Evolutionary conservation across 2,329 filamentous ascomycete species (phyloP), one percentile per base, ranked within the genome.

Genomic region (Drechslerella dactyloides): DNA sequence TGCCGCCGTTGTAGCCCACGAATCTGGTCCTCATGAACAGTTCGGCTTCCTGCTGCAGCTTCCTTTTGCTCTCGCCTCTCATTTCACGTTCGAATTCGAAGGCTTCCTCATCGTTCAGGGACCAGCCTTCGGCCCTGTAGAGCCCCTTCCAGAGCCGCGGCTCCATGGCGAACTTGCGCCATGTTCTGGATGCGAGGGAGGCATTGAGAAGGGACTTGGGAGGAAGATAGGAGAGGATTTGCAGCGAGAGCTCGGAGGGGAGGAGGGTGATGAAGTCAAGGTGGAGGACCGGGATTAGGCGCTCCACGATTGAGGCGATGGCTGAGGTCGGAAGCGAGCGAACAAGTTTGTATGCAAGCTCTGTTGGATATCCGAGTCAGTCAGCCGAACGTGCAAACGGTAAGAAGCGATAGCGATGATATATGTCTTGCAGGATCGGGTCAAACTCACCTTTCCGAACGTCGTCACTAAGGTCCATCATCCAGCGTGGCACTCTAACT

Each of bases 211-310:
- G 83, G 0, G 92, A 94, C 27, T 87, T 79, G 0, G 92, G 89
- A 61, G 93, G 90, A 55, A 99, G 87, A 77, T 92, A 94, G 15
- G 89, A 88, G 48, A 99, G 88, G 50, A 97, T 89, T 77, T 96
- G 89, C 50, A 94, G 87, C 72, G 91, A 96, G 76, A 99, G 90
- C 79, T 99, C 94, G 24, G 90, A 87, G 0, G 94, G 94, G 0
- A 99, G 85, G 76, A 91, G 87, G 74, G 86, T 83, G 46, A 96
- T 87, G 61, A 96, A 96, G 80, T 99, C 91, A 81, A 97, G 93
- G 80, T 97, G 93, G 1, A 97, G 87, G 58, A 93, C 85, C 2
- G 92, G 90, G 73, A 88, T 90, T 17, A 96, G 82, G 74, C 89
- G 86, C 61, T 93, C 86, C 52, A 96, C 90, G 59, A 97, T 90